Percentiles rank a stretch among this genome's conserved stretches.
Evolutionary conservation across 2,329 filamentous ascomycete species (phyloP).

Genomic region (Colletotrichum gloeosporioides): DNA sequence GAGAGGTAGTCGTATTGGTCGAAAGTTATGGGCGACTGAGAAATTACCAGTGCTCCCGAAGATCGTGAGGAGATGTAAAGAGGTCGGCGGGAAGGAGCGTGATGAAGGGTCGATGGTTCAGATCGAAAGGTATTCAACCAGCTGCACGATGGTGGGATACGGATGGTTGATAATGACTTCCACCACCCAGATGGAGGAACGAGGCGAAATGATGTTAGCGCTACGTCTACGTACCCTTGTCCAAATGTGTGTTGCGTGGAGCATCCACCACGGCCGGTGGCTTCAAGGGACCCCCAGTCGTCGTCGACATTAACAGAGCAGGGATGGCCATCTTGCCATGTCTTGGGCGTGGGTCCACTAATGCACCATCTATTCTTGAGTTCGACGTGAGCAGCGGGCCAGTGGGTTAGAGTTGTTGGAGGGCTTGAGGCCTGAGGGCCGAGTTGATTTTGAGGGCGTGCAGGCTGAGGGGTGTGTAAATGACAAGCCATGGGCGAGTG

Average conservation of each 20-base stretch:
- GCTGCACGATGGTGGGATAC: slow-evolving; percentile 20
- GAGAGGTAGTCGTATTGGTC: neutral
- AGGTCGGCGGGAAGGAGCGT: slow-evolving; percentile 40
- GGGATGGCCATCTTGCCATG: slow-evolving; percentile 30
- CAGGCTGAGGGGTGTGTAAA: slow-evolving; percentile 25
- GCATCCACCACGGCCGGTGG: slow-evolving; percentile 32
- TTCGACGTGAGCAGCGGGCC: slow-evolving; percentile 26
- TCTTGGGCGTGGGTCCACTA: slow-evolving; percentile 31
- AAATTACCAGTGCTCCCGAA: slow-evolving; percentile 5
- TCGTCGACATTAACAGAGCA: slow-evolving; percentile 28
- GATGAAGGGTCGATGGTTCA: slow-evolving; percentile 31
- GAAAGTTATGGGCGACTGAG: slow-evolving; percentile 8
- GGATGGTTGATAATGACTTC: slow-evolving; percentile 24
- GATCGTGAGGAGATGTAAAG: slow-evolving; percentile 25
- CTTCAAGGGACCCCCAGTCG: slow-evolving; percentile 27
- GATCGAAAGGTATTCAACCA: neutral
- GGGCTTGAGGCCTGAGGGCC: slow-evolving; percentile 18
- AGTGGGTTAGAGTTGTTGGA: slow-evolving; percentile 36
- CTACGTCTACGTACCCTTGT: slow-evolving; percentile 20
- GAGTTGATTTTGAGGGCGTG: slow-evolving; percentile 16
- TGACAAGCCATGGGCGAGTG: slow-evolving; percentile 25
- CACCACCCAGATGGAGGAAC: slow-evolving; percentile 17
- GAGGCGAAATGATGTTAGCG: slow-evolving; percentile 24
- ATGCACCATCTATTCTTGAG: slow-evolving; percentile 52
- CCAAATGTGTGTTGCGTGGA: slow-evolving; percentile 37